Conservation (phyloP, 495 filamentous ascomycete species). For the Neurospora discreta region DNA sequence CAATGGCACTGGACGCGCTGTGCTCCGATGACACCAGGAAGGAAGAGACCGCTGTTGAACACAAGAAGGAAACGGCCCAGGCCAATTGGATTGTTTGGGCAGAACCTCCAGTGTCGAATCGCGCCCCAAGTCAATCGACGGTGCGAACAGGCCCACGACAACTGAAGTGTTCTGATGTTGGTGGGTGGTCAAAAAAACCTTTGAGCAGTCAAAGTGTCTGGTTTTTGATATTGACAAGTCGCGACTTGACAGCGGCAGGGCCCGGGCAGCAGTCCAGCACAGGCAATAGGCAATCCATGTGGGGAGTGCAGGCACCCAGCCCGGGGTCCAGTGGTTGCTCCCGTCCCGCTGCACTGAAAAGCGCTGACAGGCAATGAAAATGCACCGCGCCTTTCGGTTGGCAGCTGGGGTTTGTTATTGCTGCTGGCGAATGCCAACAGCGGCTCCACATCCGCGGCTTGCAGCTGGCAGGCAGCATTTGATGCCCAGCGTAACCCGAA, state of each 20-base stretch:
- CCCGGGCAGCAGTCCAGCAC: not conserved
- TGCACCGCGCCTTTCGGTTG: slow-evolving; percentile 4
- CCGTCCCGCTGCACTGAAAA: not conserved
- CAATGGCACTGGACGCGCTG: not conserved
- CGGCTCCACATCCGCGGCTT: slow-evolving; percentile 21
- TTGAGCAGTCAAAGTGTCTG: not conserved
- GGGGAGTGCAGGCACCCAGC: slow-evolving; percentile 12
- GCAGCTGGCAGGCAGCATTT: slow-evolving; percentile 6
- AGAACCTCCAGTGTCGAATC: not conserved
- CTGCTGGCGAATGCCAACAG: not conserved
- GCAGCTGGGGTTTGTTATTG: slow-evolving; percentile 15
- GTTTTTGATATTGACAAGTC: not conserved
- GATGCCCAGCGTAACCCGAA: not conserved
- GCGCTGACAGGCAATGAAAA: not conserved
- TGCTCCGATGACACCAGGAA: not conserved
- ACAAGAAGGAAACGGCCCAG: not conserved
- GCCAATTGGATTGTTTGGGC: not conserved
- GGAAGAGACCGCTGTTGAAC: not conserved
- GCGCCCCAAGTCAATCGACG: not conserved
- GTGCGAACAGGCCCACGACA: not conserved
- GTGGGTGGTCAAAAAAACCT: not conserved
- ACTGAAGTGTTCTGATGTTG: not conserved
- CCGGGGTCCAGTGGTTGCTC: no score
- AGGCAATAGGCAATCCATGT: not conserved
- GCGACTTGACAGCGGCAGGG: not conserved